Evolutionary conservation across 1,284 basidiomycete genomes (phyloP).

Genomic region (Ceraceosorus guamensis): DNA sequence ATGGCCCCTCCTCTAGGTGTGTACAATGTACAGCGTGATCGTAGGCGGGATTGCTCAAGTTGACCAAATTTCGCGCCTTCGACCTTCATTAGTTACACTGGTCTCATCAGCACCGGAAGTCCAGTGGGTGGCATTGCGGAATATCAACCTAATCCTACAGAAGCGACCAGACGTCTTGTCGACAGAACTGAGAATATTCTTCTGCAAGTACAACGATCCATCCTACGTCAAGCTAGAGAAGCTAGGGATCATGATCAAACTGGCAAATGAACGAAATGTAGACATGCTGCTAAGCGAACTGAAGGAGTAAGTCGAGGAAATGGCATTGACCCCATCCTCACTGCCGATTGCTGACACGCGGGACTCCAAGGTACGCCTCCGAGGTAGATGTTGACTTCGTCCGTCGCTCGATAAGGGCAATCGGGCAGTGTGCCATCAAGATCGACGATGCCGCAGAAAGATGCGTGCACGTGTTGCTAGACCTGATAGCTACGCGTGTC

Average conservation of each 20-base stretch:
- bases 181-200: conserved; percentile 96
- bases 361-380: conserved; percentile 67
- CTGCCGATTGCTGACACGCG: not conserved
- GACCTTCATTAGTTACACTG: conserved; percentile 52
- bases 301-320: conserved; percentile 65
- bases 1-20: conserved; percentile 93
- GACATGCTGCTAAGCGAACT: conserved; percentile 89
- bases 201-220: conserved; percentile 99
- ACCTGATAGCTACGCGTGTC: conserved; percentile 82
- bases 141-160: conserved; percentile 92
- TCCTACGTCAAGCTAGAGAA: conserved; percentile 97
- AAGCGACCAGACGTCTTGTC: conserved; percentile 79
- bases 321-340: not conserved
- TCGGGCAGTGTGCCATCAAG: conserved; percentile 92
- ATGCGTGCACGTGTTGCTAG: conserved; percentile 86
- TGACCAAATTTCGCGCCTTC: too few species aligned
- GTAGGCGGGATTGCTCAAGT: too few species aligned
- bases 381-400: conserved; percentile 99
- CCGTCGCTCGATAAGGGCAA: conserved; percentile 83
- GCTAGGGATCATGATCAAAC: conserved; percentile 93
- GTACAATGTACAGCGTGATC: conserved; percentile 7
- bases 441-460: conserved; percentile 86
- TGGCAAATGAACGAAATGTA: conserved; percentile 85
- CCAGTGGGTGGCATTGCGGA: conserved; percentile 93
- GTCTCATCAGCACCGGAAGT: conserved; percentile 61